Conservation (phyloP, 1,284 basidiomycete genomes). For the Peniophora sp. region DNA sequence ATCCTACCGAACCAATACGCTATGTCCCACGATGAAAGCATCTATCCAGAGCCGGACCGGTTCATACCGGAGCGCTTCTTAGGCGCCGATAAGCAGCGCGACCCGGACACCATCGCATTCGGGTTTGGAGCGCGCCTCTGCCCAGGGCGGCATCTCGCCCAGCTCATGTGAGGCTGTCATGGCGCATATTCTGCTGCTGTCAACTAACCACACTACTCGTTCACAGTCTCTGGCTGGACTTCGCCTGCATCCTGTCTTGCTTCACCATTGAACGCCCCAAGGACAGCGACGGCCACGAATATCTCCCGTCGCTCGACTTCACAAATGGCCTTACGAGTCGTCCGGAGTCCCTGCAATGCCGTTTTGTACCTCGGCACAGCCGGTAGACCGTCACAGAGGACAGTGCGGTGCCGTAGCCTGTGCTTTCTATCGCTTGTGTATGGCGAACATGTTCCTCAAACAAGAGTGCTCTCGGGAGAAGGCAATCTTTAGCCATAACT, state of each 20-base stretch:
- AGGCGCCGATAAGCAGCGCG: conserved; percentile 1
- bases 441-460: too few relatives aligned
- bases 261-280: neutral
- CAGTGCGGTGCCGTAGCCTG: too few relatives aligned
- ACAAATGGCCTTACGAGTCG: too few relatives aligned
- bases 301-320: too few relatives aligned
- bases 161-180: conserved; percentile 2
- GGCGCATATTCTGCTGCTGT: neutral
- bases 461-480: too few relatives aligned
- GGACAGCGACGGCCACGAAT: neutral
- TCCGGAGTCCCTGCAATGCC: too few relatives aligned
- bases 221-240: neutral
- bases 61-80: conserved; percentile 20
- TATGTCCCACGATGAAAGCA: conserved; percentile 13
- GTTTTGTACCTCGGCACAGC: too few relatives aligned
- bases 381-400: too few relatives aligned
- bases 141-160: conserved; percentile 14
- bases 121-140: conserved; percentile 18
- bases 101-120: conserved; percentile 7
- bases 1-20: conserved; percentile 5
- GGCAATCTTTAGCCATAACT: too few relatives aligned
- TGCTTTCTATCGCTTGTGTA: too few relatives aligned
- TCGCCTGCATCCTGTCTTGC: neutral
- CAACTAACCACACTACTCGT: neutral
- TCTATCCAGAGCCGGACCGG: conserved; percentile 11